Percentiles rank a stretch among this genome's conserved stretches.
These are phyloP conservation scores for Stylosanthes scabra DNA, from an alignment of 331 rosid genomes.

Conservation along the genomic window DNA sequence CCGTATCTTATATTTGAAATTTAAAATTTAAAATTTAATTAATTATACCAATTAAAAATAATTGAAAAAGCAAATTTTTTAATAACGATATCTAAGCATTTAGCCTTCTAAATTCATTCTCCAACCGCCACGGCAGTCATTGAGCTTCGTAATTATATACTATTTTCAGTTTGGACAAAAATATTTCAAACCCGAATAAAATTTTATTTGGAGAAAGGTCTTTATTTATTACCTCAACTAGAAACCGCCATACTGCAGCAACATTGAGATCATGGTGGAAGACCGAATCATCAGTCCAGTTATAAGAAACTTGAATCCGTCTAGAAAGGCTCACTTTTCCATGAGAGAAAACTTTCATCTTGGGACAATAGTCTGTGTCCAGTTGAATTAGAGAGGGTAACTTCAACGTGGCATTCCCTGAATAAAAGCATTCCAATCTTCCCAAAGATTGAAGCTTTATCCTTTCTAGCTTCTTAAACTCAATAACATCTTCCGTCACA, in stretches of 20 bases:
- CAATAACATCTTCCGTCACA: neutral
- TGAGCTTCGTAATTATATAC: too few relatives aligned
- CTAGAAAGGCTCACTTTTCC: neutral
- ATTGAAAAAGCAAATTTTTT: too few relatives aligned
- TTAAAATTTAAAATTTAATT: too few relatives aligned
- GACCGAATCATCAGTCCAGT: neutral
- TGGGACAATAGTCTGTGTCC: neutral
- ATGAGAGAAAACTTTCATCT: neutral
- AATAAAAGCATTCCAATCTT: neutral
- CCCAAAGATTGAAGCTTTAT: neutral
- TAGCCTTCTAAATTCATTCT: too few relatives aligned
- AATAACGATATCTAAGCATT: too few relatives aligned
- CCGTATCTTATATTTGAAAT: too few relatives aligned
- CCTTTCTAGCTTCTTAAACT: neutral
- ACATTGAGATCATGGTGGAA: neutral
- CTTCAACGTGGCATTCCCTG: neutral
- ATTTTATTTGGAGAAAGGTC: neutral
- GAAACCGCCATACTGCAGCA: neutral
- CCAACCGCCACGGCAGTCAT: too few relatives aligned
- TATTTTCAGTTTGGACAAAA: too few relatives aligned
- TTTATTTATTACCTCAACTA: neutral
- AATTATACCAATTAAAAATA: too few relatives aligned
- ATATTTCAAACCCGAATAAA: neutral
- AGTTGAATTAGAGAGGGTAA: neutral
- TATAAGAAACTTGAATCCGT: neutral